A percentile compares a stretch with the other conserved stretches of the same genome.
Evolutionary conservation across 345 rosid genomes (phyloP).

Genomic region (Raphanus raphanistrum): DNA sequence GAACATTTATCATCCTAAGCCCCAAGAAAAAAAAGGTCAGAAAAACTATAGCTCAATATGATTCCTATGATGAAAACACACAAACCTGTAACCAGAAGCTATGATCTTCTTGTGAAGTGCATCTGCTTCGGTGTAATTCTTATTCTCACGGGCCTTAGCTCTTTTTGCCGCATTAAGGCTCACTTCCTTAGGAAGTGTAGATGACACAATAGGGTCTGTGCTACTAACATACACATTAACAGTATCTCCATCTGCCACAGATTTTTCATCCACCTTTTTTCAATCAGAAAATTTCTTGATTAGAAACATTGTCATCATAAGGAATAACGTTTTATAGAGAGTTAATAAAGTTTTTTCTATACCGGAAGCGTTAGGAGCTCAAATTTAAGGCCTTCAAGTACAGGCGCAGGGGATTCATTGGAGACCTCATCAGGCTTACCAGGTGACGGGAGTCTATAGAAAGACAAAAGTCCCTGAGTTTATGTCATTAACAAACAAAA

Average conservation of each 20-base stretch:
- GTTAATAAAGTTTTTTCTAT: slow-evolving; percentile 2
- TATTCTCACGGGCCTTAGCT: slow-evolving; percentile 60
- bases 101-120: slow-evolving; percentile 62
- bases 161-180: slow-evolving; percentile 54
- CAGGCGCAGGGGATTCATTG: slow-evolving; percentile 44
- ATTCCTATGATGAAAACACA: not conserved
- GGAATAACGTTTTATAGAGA: not conserved
- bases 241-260: slow-evolving; percentile 83
- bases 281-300: slow-evolving; percentile 29
- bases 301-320: slow-evolving; percentile 5
- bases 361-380: slow-evolving; percentile 80
- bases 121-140: slow-evolving; percentile 62
- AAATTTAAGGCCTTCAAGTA: slow-evolving; percentile 55
- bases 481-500: not conserved
- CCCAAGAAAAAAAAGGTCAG: slow-evolving; percentile 5
- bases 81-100: slow-evolving; percentile 72
- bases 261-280: slow-evolving; percentile 72
- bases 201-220: slow-evolving; percentile 60
- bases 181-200: slow-evolving; percentile 58
- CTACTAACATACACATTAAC: slow-evolving; percentile 68
- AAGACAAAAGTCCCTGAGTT: slow-evolving; percentile 68
- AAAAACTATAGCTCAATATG: not conserved
- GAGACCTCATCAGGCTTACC: slow-evolving; percentile 40
- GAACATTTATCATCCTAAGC: slow-evolving; percentile 31
- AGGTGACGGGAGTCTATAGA: slow-evolving; percentile 77